phyloP scores from a whole-genome alignment of 768 basidiomycete species.

The Leccinum rimulosum region DNA sequence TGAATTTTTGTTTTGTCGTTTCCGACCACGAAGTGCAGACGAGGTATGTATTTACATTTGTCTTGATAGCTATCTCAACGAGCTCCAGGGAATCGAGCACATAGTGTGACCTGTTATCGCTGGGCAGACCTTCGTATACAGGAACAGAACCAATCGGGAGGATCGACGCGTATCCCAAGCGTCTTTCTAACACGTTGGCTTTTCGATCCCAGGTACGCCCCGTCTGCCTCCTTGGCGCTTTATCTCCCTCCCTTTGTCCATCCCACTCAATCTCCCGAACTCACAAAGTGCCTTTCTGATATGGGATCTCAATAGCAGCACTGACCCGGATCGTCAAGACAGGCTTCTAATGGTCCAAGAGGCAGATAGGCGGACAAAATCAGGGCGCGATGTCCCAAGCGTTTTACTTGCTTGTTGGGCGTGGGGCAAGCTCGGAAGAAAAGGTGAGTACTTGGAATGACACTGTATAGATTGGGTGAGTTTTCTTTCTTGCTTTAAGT shows the following conservation, averaged over 20 bases:
- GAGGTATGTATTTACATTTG: not conserved
- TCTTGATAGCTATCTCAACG: not conserved
- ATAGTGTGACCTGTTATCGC: not conserved
- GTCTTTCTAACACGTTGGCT: not conserved
- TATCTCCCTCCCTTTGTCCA: not conserved
- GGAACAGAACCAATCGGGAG: not conserved
- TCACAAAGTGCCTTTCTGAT: not conserved
- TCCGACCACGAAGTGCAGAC: no score
- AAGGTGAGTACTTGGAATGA: no score
- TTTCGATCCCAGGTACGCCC: not conserved
- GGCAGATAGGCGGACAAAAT: no score
- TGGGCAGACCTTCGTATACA: not conserved
- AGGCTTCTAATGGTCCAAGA: no score
- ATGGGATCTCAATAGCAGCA: no score
- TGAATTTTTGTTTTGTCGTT: no score
- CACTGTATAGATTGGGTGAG: no score
- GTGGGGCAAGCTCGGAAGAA: no score
- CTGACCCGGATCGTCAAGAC: no score
- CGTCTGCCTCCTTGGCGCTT: not conserved
- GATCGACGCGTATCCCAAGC: not conserved
- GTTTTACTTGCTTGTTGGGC: no score
- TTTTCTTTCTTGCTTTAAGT: no score
- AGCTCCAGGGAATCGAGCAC: not conserved
- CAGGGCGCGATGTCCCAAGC: no score
- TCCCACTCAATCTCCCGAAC: not conserved